These are phyloP conservation scores for Mucor irregularis DNA, from an alignment of 371 early-diverging fungal species.

Conservation along the genomic window DNA sequence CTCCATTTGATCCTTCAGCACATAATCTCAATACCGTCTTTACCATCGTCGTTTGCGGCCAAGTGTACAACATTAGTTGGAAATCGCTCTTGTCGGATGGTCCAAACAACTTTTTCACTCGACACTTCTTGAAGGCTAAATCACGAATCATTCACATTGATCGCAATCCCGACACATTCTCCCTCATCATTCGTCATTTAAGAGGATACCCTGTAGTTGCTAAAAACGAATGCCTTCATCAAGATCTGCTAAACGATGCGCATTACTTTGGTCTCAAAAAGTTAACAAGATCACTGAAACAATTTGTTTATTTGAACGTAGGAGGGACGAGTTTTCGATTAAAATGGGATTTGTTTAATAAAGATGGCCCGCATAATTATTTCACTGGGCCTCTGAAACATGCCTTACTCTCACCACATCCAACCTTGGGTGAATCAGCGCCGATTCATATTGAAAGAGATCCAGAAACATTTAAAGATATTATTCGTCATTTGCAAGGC, in stretches of 20 bases:
- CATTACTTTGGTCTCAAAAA: conserved; percentile 53
- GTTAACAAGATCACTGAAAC: conserved; percentile 38
- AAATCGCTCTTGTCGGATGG: conserved; percentile 49
- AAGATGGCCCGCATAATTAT: conserved; percentile 15
- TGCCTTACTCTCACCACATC: conserved; percentile 23
- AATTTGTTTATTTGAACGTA: conserved; percentile 45
- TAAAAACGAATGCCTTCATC: conserved; percentile 44
- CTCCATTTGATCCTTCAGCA: background rate
- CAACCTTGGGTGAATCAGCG: conserved; percentile 13
- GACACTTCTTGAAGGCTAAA: conserved; percentile 32
- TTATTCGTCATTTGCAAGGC: conserved; percentile 57
- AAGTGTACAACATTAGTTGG: conserved; percentile 41
- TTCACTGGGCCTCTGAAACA: conserved; percentile 42
- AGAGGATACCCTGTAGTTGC: conserved; percentile 60
- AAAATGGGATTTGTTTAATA: conserved; percentile 36
- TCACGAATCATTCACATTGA: conserved; percentile 54
- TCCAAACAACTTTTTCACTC: conserved; percentile 45
- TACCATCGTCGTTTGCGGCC: conserved; percentile 40
- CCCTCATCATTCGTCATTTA: conserved; percentile 54
- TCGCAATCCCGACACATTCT: conserved; percentile 55
- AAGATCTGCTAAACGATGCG: conserved; percentile 54
- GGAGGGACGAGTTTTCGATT: conserved; percentile 42
- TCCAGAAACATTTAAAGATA: conserved; percentile 63
- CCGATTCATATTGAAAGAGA: conserved; percentile 57
- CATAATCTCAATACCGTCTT: conserved; percentile 31